Evolutionary conservation across 805 yeast species (phyloP), one percentile per base, ranked within the genome.

Genomic region (Ogataea minuta): DNA sequence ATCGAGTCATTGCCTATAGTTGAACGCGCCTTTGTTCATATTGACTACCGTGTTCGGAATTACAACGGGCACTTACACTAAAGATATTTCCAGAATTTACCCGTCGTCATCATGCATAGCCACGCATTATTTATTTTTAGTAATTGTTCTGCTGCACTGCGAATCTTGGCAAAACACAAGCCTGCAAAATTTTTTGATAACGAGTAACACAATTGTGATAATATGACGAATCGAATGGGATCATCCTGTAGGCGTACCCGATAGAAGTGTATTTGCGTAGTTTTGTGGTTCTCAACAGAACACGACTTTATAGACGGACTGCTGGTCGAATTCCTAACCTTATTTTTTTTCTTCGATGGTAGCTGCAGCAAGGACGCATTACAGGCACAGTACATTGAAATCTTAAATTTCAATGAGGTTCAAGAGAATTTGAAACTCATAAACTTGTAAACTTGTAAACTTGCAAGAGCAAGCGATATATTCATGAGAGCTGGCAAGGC

Each of bases 11-110:
- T 85, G 43, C 89, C 91, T 0, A 74, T 69, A 58, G 89, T 85
- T 2, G 91, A 85, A 55, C 67, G 95, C 36, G 88, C 90, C 2
- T 85, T 81, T 67, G 93, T 85, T 12, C 95, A 85, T 56, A 70
- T 84, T 23, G 95, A 85, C 51, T 79, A 79, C 44, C 59, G 60
- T 30, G 70, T 59, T 12, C 57, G 60, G 9, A 68, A 69, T 44
- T 68, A 53, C 48, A 49, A 49, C 28, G 72, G 72, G 1, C 72
- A 68, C 39, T 41, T 67, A 19, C 35, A 29, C 15, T 39, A 21
- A 28, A 11, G 23, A 17, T 15, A 24, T 16, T 25, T 26, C 26
- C 16, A n/a, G 19, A 17, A 19, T 13, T 11, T 14, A 26, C 12
- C 11, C 15, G n/a, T 8, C 13, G 13, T 9, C 26, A 11, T 24